Evolutionary conservation across 2,329 filamentous ascomycete species (phyloP).

Genomic region (Harringtonia aguacate): DNA sequence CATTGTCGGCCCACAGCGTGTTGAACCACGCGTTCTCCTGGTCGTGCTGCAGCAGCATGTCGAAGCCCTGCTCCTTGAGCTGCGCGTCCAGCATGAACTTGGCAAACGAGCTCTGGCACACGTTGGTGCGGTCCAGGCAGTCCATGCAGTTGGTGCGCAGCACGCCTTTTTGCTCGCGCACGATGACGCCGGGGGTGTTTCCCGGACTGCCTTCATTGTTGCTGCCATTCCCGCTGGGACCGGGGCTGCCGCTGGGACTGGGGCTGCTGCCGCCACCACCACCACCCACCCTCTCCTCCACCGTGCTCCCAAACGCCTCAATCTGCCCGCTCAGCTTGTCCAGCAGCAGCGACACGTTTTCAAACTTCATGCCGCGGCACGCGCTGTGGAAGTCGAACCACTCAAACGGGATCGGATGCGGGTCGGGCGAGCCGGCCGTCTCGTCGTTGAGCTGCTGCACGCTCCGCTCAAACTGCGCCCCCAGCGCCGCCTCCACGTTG

Average conservation of each 20-base stretch:
- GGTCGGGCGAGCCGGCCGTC: constrained; percentile 12
- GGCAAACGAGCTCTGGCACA: constrained; percentile 85
- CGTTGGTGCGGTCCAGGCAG: constrained; percentile 90
- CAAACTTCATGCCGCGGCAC: constrained; percentile 94
- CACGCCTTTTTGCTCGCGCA: constrained; percentile 55
- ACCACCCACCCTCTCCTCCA: constrained; percentile 26
- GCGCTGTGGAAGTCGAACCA: constrained; percentile 97
- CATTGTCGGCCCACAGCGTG: constrained; percentile 93
- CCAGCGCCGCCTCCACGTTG: constrained; percentile 69
- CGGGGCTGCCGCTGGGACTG: background rate
- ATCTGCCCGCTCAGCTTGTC: constrained; percentile 58
- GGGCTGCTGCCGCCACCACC: background rate
- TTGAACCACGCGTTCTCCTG: constrained; percentile 90
- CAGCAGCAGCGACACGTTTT: constrained; percentile 78
- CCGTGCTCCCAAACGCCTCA: constrained; percentile 60
- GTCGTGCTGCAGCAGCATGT: constrained; percentile 64
- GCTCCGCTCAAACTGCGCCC: constrained; percentile 63
- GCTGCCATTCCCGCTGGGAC: constrained; percentile 9
- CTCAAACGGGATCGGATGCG: constrained; percentile 54
- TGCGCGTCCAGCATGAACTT: constrained; percentile 74
- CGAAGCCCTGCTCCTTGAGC: constrained; percentile 63
- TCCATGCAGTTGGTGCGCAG: constrained; percentile 99
- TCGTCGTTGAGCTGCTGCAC: constrained; percentile 56
- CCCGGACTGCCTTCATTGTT: too few species aligned
- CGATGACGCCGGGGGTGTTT: constrained; percentile 19